These are phyloP conservation scores for Symmetrospora coprosmae DNA, from an alignment of 768 basidiomycete species.

Conservation along the genomic window DNA sequence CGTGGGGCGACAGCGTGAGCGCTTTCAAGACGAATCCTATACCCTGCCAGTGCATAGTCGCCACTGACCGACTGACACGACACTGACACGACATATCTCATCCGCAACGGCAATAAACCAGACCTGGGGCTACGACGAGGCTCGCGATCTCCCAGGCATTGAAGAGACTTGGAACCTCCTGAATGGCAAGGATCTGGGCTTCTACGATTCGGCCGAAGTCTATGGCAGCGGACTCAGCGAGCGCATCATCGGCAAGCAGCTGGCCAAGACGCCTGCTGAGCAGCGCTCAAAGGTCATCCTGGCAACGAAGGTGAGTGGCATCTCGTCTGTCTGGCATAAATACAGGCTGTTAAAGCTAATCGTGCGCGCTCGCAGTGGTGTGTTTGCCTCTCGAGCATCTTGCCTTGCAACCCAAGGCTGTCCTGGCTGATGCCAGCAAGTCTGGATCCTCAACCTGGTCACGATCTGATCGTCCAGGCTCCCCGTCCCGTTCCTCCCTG, in stretches of 20 bases:
- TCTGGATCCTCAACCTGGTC: too few species aligned
- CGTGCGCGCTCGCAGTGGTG: too few species aligned
- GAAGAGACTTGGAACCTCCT: not conserved
- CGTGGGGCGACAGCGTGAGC: not conserved
- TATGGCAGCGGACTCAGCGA: not conserved
- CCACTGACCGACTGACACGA: too few species aligned
- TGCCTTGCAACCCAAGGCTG: too few species aligned
- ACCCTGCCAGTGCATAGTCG: too few species aligned
- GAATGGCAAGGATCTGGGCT: not conserved
- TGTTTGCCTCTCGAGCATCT: too few species aligned
- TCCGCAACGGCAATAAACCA: too few species aligned
- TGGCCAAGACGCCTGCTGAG: not conserved
- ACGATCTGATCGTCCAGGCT: too few species aligned
- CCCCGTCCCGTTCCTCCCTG: not conserved
- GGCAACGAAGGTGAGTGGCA: not conserved
- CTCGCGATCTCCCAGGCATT: not conserved
- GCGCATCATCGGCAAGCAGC: not conserved
- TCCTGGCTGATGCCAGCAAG: too few species aligned
- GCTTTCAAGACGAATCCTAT: too few species aligned
- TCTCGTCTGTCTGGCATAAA: not conserved
- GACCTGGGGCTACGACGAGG: slow-evolving; percentile 8
- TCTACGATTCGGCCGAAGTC: slow-evolving; percentile 4
- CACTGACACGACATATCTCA: too few species aligned
- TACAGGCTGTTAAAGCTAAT: not conserved
- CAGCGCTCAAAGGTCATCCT: not conserved